phyloP scores from a whole-genome alignment of 352 stramenopile species.

The Phytophthora meadii region DNA sequence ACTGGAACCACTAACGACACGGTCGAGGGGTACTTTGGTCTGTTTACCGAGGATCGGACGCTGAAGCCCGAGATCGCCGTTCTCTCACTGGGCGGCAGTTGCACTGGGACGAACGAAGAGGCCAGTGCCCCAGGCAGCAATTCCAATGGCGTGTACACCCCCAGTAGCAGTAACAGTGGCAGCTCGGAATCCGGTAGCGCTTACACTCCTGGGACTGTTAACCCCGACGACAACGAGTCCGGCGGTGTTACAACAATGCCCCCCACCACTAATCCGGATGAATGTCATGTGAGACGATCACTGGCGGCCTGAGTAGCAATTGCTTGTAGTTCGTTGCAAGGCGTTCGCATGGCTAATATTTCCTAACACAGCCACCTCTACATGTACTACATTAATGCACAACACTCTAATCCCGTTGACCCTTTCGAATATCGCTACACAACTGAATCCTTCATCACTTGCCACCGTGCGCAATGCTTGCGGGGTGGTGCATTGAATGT shows the following conservation, averaged over 20 bases:
- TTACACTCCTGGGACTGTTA: neutral
- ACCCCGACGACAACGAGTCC: neutral
- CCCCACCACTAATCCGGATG: constrained; percentile 4
- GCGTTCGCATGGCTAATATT: too few relatives aligned
- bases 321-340: constrained; percentile 5
- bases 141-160: neutral
- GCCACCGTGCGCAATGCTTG: too few relatives aligned
- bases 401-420: too few relatives aligned
- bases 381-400: too few relatives aligned
- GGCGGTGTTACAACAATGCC: neutral
- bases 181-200: neutral
- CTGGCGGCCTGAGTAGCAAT: neutral
- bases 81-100: constrained; percentile 30
- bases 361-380: too few relatives aligned
- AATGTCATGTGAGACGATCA: constrained; percentile 8
- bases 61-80: constrained; percentile 54
- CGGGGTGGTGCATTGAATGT: too few relatives aligned
- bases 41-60: constrained; percentile 52
- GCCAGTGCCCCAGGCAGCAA: constrained; percentile 5
- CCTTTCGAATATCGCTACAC: too few relatives aligned
- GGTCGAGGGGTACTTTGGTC: constrained; percentile 69
- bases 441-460: too few relatives aligned
- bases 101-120: constrained; percentile 23
- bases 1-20: constrained; percentile 40
- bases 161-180: neutral